Conservation (phyloP, 1,284 basidiomycete species). For the Moniliella sp. region DNA sequence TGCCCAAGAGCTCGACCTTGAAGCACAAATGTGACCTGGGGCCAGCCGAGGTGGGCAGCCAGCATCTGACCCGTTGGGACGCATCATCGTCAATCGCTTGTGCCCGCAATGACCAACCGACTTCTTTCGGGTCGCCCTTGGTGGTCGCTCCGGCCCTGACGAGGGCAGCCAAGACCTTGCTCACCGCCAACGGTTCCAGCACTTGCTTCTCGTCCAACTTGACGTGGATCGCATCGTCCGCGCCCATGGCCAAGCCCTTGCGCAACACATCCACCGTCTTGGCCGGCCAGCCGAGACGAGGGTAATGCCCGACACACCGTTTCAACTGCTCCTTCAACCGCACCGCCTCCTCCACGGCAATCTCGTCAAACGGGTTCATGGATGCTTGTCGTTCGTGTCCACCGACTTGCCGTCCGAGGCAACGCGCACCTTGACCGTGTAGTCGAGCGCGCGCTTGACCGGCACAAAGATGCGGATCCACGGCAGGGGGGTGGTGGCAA, state of each 20-base stretch:
- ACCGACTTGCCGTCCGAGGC: conserved; percentile 31
- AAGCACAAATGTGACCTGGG: conserved; percentile 87
- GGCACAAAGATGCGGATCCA: conserved; percentile 30
- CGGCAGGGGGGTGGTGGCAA: too few species aligned
- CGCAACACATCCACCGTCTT: conserved; percentile 77
- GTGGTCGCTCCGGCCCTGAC: conserved; percentile 39
- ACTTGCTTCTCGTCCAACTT: conserved; percentile 45
- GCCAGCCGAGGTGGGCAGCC: conserved; percentile 73
- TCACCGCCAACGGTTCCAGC: conserved; percentile 66
- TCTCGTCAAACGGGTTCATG: conserved; percentile 39
- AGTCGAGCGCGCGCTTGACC: conserved; percentile 33
- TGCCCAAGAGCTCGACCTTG: conserved; percentile 52
- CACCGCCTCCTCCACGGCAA: conserved; percentile 86
- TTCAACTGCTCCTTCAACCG: conserved; percentile 65
- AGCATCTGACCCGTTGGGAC: conserved; percentile 96
- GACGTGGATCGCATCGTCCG: conserved; percentile 76
- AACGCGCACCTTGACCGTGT: conserved; percentile 33
- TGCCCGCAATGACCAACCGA: too few species aligned
- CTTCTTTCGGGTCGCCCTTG: conserved; percentile 31
- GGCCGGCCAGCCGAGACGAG: conserved; percentile 77
- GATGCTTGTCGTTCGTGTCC: conserved; percentile 32
- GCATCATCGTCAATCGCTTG: conserved; percentile 94
- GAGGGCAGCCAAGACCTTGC: conserved; percentile 58
- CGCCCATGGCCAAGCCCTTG: conserved; percentile 91
- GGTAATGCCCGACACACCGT: too few species aligned